Percentiles rank a stretch among this genome's conserved stretches.
phyloP scores from a whole-genome alignment of 306 rosid species.

The Gillenia trifoliata region DNA sequence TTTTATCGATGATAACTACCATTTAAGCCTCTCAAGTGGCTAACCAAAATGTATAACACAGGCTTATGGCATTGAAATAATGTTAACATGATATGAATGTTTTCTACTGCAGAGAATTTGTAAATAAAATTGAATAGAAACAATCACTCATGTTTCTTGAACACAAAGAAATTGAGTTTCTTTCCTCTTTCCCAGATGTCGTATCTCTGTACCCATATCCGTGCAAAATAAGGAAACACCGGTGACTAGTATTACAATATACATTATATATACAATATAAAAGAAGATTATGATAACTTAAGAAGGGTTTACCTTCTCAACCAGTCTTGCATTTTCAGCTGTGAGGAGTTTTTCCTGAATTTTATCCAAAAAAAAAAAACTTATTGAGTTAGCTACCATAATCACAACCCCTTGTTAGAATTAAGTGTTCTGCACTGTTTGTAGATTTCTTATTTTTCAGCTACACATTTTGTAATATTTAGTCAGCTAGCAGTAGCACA shows the following conservation, averaged over 20 bases:
- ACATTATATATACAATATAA: no score
- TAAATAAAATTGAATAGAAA: not conserved
- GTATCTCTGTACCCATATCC: not conserved
- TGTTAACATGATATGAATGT: not conserved
- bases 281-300: not conserved
- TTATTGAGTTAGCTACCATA: not conserved
- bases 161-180: not conserved
- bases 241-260: not conserved
- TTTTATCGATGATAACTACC: no score
- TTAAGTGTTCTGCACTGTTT: not conserved
- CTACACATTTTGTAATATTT: not conserved
- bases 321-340: constrained; percentile 57
- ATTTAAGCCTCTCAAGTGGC: not conserved
- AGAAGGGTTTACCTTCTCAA: constrained; percentile 49
- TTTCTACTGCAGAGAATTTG: not conserved
- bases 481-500: not conserved
- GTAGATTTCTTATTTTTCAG: not conserved
- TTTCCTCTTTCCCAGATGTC: not conserved
- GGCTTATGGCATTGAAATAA: not conserved
- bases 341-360: constrained; percentile 57
- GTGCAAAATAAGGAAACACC: not conserved
- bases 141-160: not conserved
- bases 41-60: not conserved
- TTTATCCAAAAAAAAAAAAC: not conserved
- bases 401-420: not conserved